phyloP scores from a whole-genome alignment of 768 basidiomycete species.

The Leucocoprinus birnbaumii region DNA sequence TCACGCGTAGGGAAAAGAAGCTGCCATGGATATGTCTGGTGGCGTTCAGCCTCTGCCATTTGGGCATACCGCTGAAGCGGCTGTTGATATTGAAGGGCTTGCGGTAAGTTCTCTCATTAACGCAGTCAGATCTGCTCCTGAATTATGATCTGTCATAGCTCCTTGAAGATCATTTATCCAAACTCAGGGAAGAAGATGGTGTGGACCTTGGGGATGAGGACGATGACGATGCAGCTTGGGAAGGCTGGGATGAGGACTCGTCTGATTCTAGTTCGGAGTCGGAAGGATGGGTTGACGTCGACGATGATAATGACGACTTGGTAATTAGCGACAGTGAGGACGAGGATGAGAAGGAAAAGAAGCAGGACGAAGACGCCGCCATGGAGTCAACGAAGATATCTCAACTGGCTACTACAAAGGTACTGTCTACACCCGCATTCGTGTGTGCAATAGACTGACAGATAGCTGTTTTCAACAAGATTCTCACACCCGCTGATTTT shows the following conservation, averaged over 20 bases:
- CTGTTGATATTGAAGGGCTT: conserved; percentile 88
- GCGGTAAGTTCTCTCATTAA: conserved; percentile 48
- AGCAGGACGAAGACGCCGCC: conserved; percentile 16
- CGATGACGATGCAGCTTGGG: conserved; percentile 72
- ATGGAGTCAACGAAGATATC: conserved; percentile 43
- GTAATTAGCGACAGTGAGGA: conserved; percentile 89
- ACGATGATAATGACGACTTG: conserved; percentile 67
- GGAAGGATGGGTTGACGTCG: conserved; percentile 83
- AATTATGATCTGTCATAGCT: conserved; percentile 44
- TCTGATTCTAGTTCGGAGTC: conserved; percentile 50
- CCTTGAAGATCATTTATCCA: conserved; percentile 81
- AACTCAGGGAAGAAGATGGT: conserved; percentile 65
- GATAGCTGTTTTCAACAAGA: conserved; percentile 54
- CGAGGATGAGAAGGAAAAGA: conserved; percentile 49
- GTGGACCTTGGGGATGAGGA: conserved; percentile 41
- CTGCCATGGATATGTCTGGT: conserved; percentile 67
- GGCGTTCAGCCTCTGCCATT: conserved; percentile 74
- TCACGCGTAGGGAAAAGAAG: conserved; percentile 78
- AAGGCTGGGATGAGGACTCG: conserved; percentile 84
- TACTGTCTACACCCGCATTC: conserved; percentile 20
- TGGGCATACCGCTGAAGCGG: conserved; percentile 73
- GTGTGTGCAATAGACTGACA: background rate
- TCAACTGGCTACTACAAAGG: conserved; percentile 80
- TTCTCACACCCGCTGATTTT: conserved; percentile 97
- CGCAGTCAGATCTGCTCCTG: no score